Conservation (phyloP, 2,329 filamentous ascomycete genomes). For the Pyricularia sp. region DNA sequence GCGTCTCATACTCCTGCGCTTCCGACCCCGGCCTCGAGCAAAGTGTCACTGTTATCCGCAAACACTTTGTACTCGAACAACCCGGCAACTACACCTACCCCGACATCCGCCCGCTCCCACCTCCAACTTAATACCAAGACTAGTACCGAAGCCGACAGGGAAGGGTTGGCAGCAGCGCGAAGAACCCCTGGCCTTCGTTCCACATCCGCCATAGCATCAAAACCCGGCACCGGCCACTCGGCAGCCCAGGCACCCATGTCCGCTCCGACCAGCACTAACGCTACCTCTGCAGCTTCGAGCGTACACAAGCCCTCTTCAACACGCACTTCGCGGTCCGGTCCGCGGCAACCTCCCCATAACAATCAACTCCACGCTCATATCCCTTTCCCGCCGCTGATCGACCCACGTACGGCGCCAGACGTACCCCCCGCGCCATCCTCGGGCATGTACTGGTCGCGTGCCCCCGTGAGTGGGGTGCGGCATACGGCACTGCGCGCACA, state of each 20-base stretch:
- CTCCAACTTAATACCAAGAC: constrained; percentile 11
- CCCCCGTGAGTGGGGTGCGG: constrained; percentile 51
- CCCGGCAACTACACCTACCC: neutral
- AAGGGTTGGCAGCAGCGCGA: constrained; percentile 12
- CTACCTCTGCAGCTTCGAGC: neutral
- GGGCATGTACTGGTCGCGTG: constrained; percentile 65
- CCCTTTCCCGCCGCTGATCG: constrained; percentile 47
- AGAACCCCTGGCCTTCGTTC: constrained; percentile 39
- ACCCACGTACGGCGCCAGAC: constrained; percentile 46
- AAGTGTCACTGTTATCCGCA: neutral
- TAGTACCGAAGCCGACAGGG: neutral
- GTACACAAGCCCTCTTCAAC: constrained; percentile 4
- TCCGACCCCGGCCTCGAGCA: constrained; percentile 15
- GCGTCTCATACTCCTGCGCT: constrained; percentile 18
- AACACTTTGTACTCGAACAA: neutral
- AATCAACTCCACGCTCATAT: constrained; percentile 28
- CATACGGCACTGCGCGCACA: constrained; percentile 56
- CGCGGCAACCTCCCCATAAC: constrained; percentile 11
- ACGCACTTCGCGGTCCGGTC: constrained; percentile 12
- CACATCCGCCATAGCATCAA: constrained; percentile 40
- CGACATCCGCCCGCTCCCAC: constrained; percentile 6
- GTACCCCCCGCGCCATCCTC: constrained; percentile 55
- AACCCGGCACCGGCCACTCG: constrained; percentile 10
- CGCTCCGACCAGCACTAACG: neutral
- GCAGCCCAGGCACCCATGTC: neutral